Evolutionary conservation across 345 rosid species (phyloP), one percentile per base, ranked within the genome.

Genomic region (Eucalyptus globulus): DNA sequence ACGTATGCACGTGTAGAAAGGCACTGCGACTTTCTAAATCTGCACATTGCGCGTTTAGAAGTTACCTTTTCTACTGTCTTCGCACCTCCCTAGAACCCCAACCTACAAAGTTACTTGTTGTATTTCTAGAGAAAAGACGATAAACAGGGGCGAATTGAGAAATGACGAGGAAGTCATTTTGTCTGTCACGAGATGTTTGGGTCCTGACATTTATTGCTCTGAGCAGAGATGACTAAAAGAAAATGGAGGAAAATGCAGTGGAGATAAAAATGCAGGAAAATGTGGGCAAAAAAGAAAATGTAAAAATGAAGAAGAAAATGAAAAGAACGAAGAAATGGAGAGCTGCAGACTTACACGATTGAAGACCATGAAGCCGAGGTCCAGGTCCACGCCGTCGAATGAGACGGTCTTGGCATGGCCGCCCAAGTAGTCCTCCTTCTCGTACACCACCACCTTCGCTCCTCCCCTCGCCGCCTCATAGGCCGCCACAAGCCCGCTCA

Each of bases 341-440:
- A 47, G 49, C 5, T 16, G 65, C 37, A 26, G 81, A 88, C 92
- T 89, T 92, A 93, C 95, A 1, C 93, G 90, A 80, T 93, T 93
- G 92, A 93, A 93, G 89, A 93, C 94, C 94, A 92, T 93, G 93
- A 93, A 93, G 88, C 95, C 95, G 9, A 93, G 93, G 91, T 92
- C 95, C 86, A 93, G 80, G 87, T 93, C 94, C 14, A 91, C 87
- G 51, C 92, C 92, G 31, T 92, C 91, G 45, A 89, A 88, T 43
- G 49, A 54, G 45, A 92, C 91, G 9, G 95, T 93, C 72, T 86
- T 90, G 37, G 95, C 91, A 50, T 93, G 95, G 87, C 95, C 95
- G 6, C 95, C 95, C 8, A 93, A 80, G 76, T 87, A 56, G 10
- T 91, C 92, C 40, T 93, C 95, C 89, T 91, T 90, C 92, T 93